Conservation (phyloP, 306 rosid genomes). For the Begonia fuchsioides region DNA sequence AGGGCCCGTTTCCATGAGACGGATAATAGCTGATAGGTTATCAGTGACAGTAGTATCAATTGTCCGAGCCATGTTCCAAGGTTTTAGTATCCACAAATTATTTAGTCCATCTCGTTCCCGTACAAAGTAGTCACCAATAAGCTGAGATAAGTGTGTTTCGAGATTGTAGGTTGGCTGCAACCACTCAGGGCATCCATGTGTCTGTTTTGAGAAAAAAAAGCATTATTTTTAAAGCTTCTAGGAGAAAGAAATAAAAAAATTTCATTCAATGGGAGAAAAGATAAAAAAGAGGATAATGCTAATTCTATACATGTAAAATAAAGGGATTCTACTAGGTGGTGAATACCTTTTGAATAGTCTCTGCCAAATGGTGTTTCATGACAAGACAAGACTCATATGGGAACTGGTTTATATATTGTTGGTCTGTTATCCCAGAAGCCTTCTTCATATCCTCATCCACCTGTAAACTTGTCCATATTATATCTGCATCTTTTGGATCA, state of each 20-base stretch:
- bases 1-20: conserved; percentile 95
- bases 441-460: conserved; percentile 77
- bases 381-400: conserved; percentile 94
- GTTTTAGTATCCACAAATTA: conserved; percentile 88
- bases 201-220: conserved; percentile 26
- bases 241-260: neutral
- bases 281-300: no score
- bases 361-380: conserved; percentile 96
- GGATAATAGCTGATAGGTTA: conserved; percentile 60
- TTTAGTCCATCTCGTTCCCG: conserved; percentile 59
- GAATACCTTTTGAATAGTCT: conserved; percentile 74
- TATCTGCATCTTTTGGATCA: conserved; percentile 78
- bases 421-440: conserved; percentile 63
- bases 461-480: conserved; percentile 78
- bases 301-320: conserved; percentile 1
- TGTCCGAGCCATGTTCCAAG: conserved; percentile 99
- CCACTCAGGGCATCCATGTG: conserved; percentile 76
- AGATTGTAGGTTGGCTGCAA: conserved; percentile 94
- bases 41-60: conserved; percentile 87
- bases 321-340: conserved; percentile 10
- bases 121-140: conserved; percentile 61
- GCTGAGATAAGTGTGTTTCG: conserved; percentile 64
- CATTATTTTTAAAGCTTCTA: conserved; percentile 2
- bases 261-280: no score
- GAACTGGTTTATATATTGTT: conserved; percentile 73